These are phyloP conservation scores for Colletotrichum gigasporum DNA, from an alignment of 2,329 filamentous ascomycete species.

Conservation along the genomic window DNA sequence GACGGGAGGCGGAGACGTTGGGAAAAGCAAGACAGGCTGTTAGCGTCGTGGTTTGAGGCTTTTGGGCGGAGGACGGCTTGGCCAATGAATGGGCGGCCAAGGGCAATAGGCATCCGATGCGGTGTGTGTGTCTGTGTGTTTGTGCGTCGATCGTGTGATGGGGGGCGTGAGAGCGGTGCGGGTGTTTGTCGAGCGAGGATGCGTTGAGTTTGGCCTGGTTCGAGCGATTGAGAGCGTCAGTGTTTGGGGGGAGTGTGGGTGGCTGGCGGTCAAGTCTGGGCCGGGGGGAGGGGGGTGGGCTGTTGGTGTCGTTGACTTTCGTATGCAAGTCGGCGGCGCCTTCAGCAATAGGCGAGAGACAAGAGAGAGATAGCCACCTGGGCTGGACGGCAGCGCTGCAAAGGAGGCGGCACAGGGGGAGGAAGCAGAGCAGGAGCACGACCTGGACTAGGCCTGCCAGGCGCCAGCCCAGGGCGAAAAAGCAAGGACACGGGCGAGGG, in stretches of 20 bases:
- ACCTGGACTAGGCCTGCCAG: not conserved
- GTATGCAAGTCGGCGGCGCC: not conserved
- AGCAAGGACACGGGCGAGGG: not conserved
- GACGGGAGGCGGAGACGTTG: constrained; percentile 17
- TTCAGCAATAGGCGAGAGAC: constrained; percentile 14
- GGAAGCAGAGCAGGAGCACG: not conserved
- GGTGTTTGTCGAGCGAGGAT: constrained; percentile 19
- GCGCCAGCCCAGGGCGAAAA: not conserved
- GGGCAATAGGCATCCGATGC: constrained; percentile 19
- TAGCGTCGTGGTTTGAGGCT: constrained; percentile 29
- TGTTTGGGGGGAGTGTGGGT: constrained; percentile 7
- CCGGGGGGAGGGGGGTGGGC: not conserved
- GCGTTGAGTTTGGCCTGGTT: constrained; percentile 10
- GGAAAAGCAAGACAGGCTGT: constrained; percentile 26
- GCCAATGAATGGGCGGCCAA: constrained; percentile 14
- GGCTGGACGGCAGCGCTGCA: not conserved
- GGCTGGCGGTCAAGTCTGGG: constrained; percentile 3
- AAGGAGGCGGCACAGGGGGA: constrained; percentile 12
- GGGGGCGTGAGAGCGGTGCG: constrained; percentile 20
- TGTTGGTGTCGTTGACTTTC: not conserved
- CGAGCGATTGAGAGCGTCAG: constrained; percentile 8
- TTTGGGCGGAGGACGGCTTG: constrained; percentile 19
- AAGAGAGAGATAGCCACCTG: constrained; percentile 4
- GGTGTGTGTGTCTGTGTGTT: constrained; percentile 29
- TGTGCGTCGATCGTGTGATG: constrained; percentile 30